These are phyloP conservation scores for Candida pseudocylindracea DNA, from an alignment of 1,139 yeast genomes.

Conservation along the genomic window DNA sequence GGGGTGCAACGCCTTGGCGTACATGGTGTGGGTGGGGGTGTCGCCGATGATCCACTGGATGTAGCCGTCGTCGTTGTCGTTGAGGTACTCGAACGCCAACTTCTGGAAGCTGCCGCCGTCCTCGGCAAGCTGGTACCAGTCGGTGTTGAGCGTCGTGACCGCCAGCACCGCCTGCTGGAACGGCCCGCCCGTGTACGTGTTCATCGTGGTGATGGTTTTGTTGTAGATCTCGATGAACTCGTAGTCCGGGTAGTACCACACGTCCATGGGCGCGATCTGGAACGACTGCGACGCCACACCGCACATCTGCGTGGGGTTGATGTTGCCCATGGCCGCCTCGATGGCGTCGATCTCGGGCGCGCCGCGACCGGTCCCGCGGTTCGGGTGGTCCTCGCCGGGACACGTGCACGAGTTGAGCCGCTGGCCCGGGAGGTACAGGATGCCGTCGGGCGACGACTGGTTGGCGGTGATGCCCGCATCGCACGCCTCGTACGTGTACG, in stretches of 20 bases:
- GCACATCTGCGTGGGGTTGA: constrained; percentile 2
- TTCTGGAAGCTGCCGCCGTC: constrained; percentile 31
- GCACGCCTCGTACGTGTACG: constrained; percentile 61
- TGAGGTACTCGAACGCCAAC: constrained; percentile 27
- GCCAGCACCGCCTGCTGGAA: constrained; percentile 12
- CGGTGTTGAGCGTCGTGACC: constrained; percentile 8
- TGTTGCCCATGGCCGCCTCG: constrained; percentile 8
- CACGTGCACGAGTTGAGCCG: constrained; percentile 18
- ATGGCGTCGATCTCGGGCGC: constrained; percentile 10
- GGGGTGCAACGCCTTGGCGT: constrained; percentile 8
- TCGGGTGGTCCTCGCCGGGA: constrained; percentile 4
- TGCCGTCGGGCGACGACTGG: constrained; percentile 65
- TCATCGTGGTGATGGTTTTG: constrained; percentile 8
- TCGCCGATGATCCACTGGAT: constrained; percentile 10
- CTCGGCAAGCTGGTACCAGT: constrained; percentile 54
- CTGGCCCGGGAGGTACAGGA: constrained; percentile 64
- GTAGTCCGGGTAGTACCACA: constrained; percentile 12
- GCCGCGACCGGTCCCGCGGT: constrained; percentile 4
- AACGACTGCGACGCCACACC: constrained; percentile 11
- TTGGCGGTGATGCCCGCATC: constrained; percentile 86
- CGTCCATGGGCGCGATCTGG: constrained; percentile 11
- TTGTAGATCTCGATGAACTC: constrained; percentile 7
- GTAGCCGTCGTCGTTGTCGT: constrained; percentile 8
- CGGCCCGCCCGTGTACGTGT: constrained; percentile 12
- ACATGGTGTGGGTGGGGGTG: constrained; percentile 7